Evolutionary conservation across 306 rosid species (phyloP), one percentile per base, ranked within the genome.

Genomic region (Rosa chinensis): DNA sequence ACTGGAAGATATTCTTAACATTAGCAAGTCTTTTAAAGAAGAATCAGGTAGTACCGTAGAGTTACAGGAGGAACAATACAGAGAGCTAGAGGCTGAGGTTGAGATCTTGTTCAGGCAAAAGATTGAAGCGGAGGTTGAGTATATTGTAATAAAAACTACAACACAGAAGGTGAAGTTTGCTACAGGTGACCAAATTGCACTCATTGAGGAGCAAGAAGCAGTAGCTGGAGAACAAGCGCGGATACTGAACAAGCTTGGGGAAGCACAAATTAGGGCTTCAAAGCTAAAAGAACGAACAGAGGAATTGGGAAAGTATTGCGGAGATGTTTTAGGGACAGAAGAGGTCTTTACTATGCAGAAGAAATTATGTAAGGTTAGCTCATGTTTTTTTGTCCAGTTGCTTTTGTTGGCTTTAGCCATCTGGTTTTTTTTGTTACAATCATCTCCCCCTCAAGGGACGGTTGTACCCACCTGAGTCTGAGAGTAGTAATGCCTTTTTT

Each of bases 381-480:
- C 78, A 59, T 89, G 82, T 90, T 77, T 93, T 74, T 74, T 79
- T 75, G 4, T 84, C 70, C 97, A 92, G 88, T 66, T 88, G 50
- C 48, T 89, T 63, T 69, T 92, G 80, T 81, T 94, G 79, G 43
- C 83, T 66, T 58, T 88, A 55, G 86, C 77, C 55, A 66, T 88
- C 58, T 91, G 91, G 92, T 3, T 72, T 58, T 80, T 81, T 69
- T 61, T 80, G 74, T 88, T 81, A 74, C 91, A 81, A 86, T 79
- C 84, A 68, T 84, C 90, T 0, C 83, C 80, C 84, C 75, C 73
- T 81, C 68, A 85, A 32, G 90, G 82, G 85, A 66, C 66, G 62
- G 89, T 75, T 88, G 98, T 92, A 70, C 98, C 98, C 84, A 94
- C 97, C 10, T 94, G 85, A 89, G 75, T 78, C 78, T 67, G 74